Percentiles rank a stretch among this genome's conserved stretches.
Evolutionary conservation across 2,329 filamentous ascomycete species (phyloP).

Genomic region (Fusarium ambrosium): DNA sequence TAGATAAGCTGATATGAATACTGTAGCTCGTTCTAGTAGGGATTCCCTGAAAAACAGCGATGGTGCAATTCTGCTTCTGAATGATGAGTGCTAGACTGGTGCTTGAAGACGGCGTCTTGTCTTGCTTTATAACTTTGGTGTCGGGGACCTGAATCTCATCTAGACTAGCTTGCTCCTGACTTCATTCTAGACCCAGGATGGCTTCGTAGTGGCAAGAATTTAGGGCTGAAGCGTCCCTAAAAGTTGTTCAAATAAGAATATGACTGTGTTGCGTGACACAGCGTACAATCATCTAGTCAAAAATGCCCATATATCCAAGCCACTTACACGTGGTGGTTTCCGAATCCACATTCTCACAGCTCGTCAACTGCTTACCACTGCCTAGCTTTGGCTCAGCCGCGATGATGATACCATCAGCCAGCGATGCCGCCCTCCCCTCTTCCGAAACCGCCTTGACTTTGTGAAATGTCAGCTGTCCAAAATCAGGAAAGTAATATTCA

Average conservation of each 20-base stretch:
- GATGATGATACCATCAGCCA: conserved; percentile 4
- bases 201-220: neutral
- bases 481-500: conserved; percentile 9
- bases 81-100: neutral
- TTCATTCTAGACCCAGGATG: neutral
- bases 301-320: conserved; percentile 19
- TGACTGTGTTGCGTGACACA: neutral
- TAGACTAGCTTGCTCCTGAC: neutral
- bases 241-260: neutral
- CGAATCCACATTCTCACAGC: neutral
- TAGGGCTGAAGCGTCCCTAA: too few species aligned
- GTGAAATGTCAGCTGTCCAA: conserved; percentile 5
- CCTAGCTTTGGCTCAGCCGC: conserved; percentile 1
- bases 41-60: neutral
- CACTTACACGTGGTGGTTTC: conserved; percentile 18
- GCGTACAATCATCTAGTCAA: neutral
- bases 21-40: neutral
- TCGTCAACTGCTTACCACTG: neutral
- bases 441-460: conserved; percentile 20
- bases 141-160: neutral
- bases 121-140: too few species aligned
- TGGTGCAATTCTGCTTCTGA: neutral
- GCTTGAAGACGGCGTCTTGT: neutral
- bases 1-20: neutral
- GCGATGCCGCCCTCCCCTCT: neutral